Base-by-base conservation (phyloP, 805 yeast species). In the Starmera dryadoides region DNA sequence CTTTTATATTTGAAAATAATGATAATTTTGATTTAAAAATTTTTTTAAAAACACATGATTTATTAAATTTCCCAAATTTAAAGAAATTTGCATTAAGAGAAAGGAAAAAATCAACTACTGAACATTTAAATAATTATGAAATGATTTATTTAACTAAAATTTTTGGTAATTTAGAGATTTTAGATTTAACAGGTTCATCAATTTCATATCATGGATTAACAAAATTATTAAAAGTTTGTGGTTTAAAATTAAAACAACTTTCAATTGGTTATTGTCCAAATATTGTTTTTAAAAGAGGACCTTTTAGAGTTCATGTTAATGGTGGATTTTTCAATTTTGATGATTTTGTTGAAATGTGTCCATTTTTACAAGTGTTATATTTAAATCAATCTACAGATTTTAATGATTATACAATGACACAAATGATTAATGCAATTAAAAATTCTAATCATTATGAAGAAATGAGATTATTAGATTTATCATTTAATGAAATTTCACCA, bases 161-260 rank as follows among this genome's bases (percentile, higher is more conserved):
- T 5, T 55, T 53, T 20, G 23, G 34, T 2, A 28, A 40, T 4
- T 25, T 55, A 4, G 34, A 35, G 2, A 34, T 39, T 6, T 36
- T 55, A 29, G 55, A 55, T 30, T 30, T 55, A 10, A 48, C 54
- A 1, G 53, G 53, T 9, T 50, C 57, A 2, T 46, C 50, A 12
- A 50, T 55, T 4, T 49, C 56, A 9, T 49, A 39, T 34, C 45
- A 39, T 14, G 55, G 53, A 3, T 26, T 55, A 10, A 25, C 36
- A 3, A 49, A 45, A 22, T 34, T 55, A 1, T 16, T 52, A 10
- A 23, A 14, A 6, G 25, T 41, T 1, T 43, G 53, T 40, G 54
- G 53, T 2, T 4, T 3, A 1, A 19, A 17, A 2, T 34, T 50
- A 30, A 38, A 11, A 18, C 47, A 44, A 6, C 35, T 52, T 8